Percentiles rank a stretch among this genome's conserved stretches.
Conservation (phyloP, 148 eudicot species). For the Diospyros lotus region DNA sequence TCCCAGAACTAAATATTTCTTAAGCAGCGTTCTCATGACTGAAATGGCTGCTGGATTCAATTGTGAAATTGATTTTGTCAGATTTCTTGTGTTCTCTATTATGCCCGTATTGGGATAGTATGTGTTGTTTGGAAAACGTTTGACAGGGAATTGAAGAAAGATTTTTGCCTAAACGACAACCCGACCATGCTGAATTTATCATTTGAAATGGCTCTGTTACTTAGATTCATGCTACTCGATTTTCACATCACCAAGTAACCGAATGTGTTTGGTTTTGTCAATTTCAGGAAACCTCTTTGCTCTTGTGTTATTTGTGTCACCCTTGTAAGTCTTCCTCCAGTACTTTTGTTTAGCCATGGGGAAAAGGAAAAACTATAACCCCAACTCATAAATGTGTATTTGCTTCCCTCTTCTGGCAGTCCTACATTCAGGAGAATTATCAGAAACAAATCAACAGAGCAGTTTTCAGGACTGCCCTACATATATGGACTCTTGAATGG, state of each 20-base stretch:
- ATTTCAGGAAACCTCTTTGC: conserved; percentile 52
- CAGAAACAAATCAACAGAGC: conserved; percentile 38
- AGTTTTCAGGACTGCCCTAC: conserved; percentile 50
- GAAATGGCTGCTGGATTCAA: too few species aligned
- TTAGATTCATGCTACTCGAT: background rate
- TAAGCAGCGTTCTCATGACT: too few species aligned
- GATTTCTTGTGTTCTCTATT: too few species aligned
- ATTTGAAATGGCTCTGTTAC: background rate
- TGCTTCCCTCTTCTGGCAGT: conserved; percentile 19
- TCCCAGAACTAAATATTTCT: too few species aligned
- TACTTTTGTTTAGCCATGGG: background rate
- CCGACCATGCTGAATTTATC: background rate
- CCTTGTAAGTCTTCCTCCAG: conserved; percentile 33
- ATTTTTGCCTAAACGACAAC: too few species aligned
- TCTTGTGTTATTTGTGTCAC: conserved; percentile 40
- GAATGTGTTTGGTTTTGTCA: background rate
- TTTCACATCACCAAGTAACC: background rate
- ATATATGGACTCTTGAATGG: conserved; percentile 42
- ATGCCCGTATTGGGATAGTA: too few species aligned
- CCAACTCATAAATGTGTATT: background rate
- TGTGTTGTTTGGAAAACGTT: too few species aligned
- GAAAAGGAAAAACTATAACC: background rate
- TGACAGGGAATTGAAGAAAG: too few species aligned
- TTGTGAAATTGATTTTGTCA: too few species aligned
- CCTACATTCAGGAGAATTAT: conserved; percentile 47